Percentiles rank a stretch among this genome's conserved stretches.
Conservation (phyloP, 345 rosid species). For the Salix caprea region DNA sequence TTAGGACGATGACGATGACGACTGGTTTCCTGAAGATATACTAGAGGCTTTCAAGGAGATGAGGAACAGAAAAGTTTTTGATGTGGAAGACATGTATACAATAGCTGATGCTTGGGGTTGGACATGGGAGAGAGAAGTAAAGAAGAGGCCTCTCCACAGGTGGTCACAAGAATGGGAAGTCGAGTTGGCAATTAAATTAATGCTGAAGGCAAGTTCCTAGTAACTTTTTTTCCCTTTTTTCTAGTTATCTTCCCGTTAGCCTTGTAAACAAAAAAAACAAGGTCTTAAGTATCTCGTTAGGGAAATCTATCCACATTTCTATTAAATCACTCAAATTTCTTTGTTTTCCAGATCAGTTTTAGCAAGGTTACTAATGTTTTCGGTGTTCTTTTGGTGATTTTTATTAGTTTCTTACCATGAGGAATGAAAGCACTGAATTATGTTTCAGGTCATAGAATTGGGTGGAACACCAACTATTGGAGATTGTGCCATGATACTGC, state of each 20-base stretch:
- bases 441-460: constrained; percentile 72
- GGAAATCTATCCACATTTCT: no score
- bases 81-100: constrained; percentile 82
- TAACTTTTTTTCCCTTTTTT: neutral
- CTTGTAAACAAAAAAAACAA: no score
- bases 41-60: constrained; percentile 86
- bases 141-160: constrained; percentile 62
- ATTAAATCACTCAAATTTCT: no score
- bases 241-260: no score
- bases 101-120: constrained; percentile 99
- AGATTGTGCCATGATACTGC: constrained; percentile 81
- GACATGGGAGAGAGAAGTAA: constrained; percentile 90
- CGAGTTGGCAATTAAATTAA: constrained; percentile 69
- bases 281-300: no score
- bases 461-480: constrained; percentile 85
- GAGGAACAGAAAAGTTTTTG: constrained; percentile 69
- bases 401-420: neutral
- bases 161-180: constrained; percentile 99
- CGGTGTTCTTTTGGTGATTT: neutral
- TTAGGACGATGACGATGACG: constrained; percentile 81
- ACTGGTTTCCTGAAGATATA: constrained; percentile 87
- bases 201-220: constrained; percentile 60
- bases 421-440: neutral
- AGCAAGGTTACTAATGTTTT: neutral
- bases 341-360: no score